phyloP scores from a whole-genome alignment of 441 rosid genomes.

The Gossypium gossypioides region DNA sequence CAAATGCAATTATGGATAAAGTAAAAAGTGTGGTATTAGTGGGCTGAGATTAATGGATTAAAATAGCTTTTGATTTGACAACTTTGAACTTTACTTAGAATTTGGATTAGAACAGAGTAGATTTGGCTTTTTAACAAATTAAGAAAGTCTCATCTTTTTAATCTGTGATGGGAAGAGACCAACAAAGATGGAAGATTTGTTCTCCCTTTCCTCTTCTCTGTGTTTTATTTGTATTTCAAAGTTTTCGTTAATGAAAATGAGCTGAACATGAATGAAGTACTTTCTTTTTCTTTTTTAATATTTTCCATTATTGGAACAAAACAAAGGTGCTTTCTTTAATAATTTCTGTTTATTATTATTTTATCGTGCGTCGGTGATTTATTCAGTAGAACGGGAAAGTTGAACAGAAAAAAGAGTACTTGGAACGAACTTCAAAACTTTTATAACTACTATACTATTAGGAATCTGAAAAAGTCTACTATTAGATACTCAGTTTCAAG shows the following conservation, averaged over 20 bases:
- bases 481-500: neutral
- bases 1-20: neutral
- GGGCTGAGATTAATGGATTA: neutral
- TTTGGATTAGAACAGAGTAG: neutral
- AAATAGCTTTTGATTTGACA: neutral
- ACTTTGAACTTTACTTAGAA: neutral
- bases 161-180: too few relatives aligned
- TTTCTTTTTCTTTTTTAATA: too few relatives aligned
- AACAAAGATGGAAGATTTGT: too few relatives aligned
- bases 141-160: neutral
- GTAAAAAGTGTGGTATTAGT: neutral
- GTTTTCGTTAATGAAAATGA: neutral
- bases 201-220: too few relatives aligned
- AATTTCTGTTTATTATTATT: conserved; percentile 15
- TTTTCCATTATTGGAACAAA: neutral
- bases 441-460: neutral
- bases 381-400: neutral
- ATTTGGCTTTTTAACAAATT: neutral
- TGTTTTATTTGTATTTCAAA: neutral
- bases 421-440: conserved; percentile 1
- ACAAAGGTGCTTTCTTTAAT: neutral
- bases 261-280: too few relatives aligned
- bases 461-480: neutral
- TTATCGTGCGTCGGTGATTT: conserved; percentile 30
- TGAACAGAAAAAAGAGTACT: conserved; percentile 5